Evolutionary conservation across 257 asterid genomes (phyloP).

Genomic region (Avicennia marina): DNA sequence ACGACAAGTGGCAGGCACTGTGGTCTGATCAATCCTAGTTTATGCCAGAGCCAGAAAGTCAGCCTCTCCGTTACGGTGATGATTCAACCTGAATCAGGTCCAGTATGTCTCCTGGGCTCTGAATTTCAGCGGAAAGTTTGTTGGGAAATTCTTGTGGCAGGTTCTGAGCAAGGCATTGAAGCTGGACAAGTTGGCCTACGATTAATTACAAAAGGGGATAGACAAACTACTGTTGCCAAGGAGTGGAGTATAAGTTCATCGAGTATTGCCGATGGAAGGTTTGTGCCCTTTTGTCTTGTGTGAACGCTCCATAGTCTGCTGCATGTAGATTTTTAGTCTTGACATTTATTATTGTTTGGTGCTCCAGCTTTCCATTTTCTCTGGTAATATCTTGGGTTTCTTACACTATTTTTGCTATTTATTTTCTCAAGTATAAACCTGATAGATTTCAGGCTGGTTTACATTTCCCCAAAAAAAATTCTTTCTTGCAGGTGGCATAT

Average conservation of each 20-base stretch:
- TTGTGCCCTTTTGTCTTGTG: slow-evolving; percentile 8
- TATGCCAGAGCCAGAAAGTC: slow-evolving; percentile 77
- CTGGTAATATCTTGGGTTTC: background rate
- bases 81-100: slow-evolving; percentile 99
- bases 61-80: slow-evolving; percentile 81
- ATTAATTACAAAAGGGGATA: slow-evolving; percentile 84
- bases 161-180: slow-evolving; percentile 98
- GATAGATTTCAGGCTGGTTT: slow-evolving; percentile 7
- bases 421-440: too few species aligned
- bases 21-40: slow-evolving; percentile 76
- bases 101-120: slow-evolving; percentile 93
- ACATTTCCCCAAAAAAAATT: background rate
- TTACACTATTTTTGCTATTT: background rate
- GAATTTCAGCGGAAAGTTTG: slow-evolving; percentile 81
- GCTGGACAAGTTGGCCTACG: slow-evolving; percentile 99
- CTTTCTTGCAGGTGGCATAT: slow-evolving; percentile 84
- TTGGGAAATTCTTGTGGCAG: slow-evolving; percentile 98
- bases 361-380: background rate
- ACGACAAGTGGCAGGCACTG: slow-evolving; percentile 90
- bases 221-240: slow-evolving; percentile 79
- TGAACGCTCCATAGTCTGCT: slow-evolving; percentile 6
- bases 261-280: slow-evolving; percentile 98
- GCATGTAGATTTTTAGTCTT: background rate
- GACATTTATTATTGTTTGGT: background rate
- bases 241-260: slow-evolving; percentile 96